Conservation (phyloP, 2,329 filamentous ascomycete genomes). For the Chaetothyriales sp. region DNA sequence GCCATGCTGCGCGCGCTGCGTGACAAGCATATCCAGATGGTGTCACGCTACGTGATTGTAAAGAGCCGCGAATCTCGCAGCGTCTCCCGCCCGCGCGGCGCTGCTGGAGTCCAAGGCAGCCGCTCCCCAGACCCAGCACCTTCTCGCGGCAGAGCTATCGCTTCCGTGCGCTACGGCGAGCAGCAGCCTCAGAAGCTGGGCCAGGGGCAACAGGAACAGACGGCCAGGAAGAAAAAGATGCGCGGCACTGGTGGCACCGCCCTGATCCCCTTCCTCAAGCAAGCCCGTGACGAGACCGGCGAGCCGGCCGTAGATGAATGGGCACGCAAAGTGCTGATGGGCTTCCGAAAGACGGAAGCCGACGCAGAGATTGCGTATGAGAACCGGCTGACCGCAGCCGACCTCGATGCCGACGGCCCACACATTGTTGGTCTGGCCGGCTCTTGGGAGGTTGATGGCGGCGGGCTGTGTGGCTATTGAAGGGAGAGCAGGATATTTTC, state of each 20-base stretch:
- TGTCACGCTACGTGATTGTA: constrained; percentile 86
- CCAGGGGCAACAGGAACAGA: constrained; percentile 17
- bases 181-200: background rate
- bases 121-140: constrained; percentile 22
- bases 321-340: constrained; percentile 43
- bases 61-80: constrained; percentile 63
- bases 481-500: background rate
- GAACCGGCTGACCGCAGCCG: constrained; percentile 12
- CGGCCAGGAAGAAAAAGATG: constrained; percentile 39
- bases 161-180: constrained; percentile 24
- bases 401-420: constrained; percentile 37
- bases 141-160: constrained; percentile 12
- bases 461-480: constrained; percentile 43
- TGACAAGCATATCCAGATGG: constrained; percentile 92
- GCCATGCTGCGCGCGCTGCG: constrained; percentile 63
- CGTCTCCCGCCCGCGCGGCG: constrained; percentile 40
- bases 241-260: constrained; percentile 88
- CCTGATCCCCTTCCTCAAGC: constrained; percentile 88
- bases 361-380: constrained; percentile 29
- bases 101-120: constrained; percentile 21
- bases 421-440: constrained; percentile 60
- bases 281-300: constrained; percentile 88
- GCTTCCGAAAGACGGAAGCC: constrained; percentile 31
- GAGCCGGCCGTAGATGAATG: constrained; percentile 67
- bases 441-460: constrained; percentile 73